A percentile compares a stretch with the other conserved stretches of the same genome.
Conservation (phyloP, 148 eudicot genomes). For the Camellia lanceoleosa region DNA sequence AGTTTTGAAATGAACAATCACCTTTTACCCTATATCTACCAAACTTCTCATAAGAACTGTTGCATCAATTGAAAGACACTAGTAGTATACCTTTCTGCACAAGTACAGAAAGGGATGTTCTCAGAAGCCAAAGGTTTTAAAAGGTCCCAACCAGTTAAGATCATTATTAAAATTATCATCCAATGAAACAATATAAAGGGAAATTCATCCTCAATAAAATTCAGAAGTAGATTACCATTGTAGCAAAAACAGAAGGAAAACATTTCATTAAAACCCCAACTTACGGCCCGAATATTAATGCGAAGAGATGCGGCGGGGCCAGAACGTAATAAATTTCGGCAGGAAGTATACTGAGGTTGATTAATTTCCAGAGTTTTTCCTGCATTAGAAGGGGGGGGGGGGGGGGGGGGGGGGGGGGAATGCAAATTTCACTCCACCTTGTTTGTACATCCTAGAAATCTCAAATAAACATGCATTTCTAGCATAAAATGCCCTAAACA, state of each 20-base stretch:
- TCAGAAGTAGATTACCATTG: background rate
- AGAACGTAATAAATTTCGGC: constrained; percentile 70
- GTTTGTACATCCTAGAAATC: background rate
- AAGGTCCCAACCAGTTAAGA: background rate
- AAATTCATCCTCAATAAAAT: background rate
- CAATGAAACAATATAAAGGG: background rate
- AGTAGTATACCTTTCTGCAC: background rate
- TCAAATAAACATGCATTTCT: background rate
- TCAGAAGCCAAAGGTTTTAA: constrained; percentile 10
- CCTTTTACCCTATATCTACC: background rate
- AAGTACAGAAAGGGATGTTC: background rate
- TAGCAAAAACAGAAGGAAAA: background rate
- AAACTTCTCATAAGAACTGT: background rate
- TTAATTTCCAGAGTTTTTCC: constrained; percentile 69
- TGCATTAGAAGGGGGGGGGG: constrained; percentile 35
- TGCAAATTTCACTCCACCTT: background rate
- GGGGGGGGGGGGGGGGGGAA: too few relatives aligned
- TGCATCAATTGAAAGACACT: background rate
- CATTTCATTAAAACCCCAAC: constrained; percentile 24
- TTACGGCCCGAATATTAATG: constrained; percentile 85
- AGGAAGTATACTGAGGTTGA: constrained; percentile 70
- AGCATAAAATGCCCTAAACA: background rate
- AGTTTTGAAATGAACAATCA: background rate
- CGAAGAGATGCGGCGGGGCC: constrained; percentile 98
- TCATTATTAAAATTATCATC: background rate